Evolutionary conservation across 1,284 basidiomycete species (phyloP), one percentile per base, ranked within the genome.

Genomic region (Psilocybe mexicana): DNA sequence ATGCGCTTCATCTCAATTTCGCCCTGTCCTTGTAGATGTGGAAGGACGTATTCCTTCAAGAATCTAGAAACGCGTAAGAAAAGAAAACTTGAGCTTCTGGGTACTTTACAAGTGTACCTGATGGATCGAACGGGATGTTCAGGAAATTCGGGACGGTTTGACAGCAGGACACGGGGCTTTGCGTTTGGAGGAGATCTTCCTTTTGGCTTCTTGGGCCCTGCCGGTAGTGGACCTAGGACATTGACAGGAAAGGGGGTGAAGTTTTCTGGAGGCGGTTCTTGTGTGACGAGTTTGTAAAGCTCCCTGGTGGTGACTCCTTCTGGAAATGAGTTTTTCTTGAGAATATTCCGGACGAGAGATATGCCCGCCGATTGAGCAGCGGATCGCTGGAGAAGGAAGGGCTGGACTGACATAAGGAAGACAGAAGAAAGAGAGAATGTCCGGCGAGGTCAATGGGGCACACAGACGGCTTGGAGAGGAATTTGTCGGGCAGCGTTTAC

Each of bases 101-200:
- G 10, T 49, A 53, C 23, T 12, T 45, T 46, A 44, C 28, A 30
- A 24, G 52, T 5, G 69, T 60, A 82, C 85, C 68, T 75, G 53
- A 84, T 70, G 6, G 85, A 87, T 23, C 78, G 76, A 45, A 87
- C 70, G 11, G 77, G 75, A 64, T 84, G 79, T 4, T 75, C 71
- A 0, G 78, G 70, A 50, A 74, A 67, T 4, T 78, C 74, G 43
- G 80, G 75, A 5, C 45, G 43, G 11, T 55, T 54, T n/a, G n/a
- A 14, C 11, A n/a, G n/a, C 4, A 40, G 4, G 12, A 40, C 38
- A 12, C n/a, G 38, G 38, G 11, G 6, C 4, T 14, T 40, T 5
- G 38, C 10, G 14, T 40, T 40, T 30, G 33, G 10, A 50, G 47
- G 11, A 38, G 35, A 55, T 42, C 18, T 35, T 43, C 6, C 58